Evolutionary conservation across 352 stramenopile genomes (phyloP).

Genomic region (Phytophthora tubulina): DNA sequence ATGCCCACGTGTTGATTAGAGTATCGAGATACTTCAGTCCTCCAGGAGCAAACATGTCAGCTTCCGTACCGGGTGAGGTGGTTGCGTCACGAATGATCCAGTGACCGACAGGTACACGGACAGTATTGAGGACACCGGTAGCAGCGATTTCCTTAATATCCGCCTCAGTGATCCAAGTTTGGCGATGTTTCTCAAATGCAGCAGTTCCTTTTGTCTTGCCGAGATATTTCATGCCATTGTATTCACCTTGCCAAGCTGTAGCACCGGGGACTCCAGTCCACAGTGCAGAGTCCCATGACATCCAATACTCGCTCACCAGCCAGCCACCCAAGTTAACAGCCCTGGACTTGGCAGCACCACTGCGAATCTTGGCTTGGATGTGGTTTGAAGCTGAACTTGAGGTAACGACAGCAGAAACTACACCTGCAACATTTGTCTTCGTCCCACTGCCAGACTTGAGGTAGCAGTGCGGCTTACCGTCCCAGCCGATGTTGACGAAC

Average conservation of each 20-base stretch:
- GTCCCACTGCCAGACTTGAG: conserved; percentile 36
- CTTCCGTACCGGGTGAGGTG: conserved; percentile 21
- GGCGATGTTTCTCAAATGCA: conserved; percentile 21
- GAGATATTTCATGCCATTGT: conserved; percentile 25
- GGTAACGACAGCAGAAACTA: conserved; percentile 34
- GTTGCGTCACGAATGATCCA: conserved; percentile 53
- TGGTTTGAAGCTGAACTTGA: conserved; percentile 25
- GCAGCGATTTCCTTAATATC: conserved; percentile 31
- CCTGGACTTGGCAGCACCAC: conserved; percentile 14
- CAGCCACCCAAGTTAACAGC: conserved; percentile 30
- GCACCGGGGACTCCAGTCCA: conserved; percentile 8
- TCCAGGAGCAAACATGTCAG: conserved; percentile 32
- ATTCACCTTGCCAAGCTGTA: conserved; percentile 15
- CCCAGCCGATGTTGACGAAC: conserved; percentile 40
- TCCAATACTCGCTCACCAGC: conserved; percentile 33
- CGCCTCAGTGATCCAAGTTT: conserved; percentile 32
- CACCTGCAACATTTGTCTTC: conserved; percentile 19
- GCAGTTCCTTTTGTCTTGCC: conserved; percentile 19
- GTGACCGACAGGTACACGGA: conserved; percentile 55
- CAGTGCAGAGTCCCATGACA: conserved; percentile 23
- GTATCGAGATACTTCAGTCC: conserved; percentile 63
- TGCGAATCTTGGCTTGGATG: conserved; percentile 26
- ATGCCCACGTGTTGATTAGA: conserved; percentile 61
- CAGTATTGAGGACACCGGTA: conserved; percentile 49
- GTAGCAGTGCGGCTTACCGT: conserved; percentile 42